These are phyloP conservation scores for Globisporangium mamillatum DNA, from an alignment of 352 stramenopile genomes.

Conservation along the genomic window DNA sequence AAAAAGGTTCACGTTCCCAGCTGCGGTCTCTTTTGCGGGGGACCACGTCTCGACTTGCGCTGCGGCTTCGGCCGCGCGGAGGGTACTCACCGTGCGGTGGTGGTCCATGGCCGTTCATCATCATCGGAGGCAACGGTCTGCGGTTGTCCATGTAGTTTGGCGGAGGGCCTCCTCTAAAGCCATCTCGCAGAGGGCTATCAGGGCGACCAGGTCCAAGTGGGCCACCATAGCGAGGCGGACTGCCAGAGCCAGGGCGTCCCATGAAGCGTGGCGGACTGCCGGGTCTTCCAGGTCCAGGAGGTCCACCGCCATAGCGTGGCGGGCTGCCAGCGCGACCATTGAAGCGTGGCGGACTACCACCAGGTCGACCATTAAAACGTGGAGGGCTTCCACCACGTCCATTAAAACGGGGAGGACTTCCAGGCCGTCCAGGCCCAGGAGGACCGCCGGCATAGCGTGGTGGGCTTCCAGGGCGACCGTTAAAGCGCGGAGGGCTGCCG, in stretches of 20 bases:
- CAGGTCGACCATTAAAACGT: background rate
- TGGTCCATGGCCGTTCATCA: slow-evolving; percentile 23
- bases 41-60: slow-evolving; percentile 15
- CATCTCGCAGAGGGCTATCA: slow-evolving; percentile 25
- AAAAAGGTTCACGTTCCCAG: slow-evolving; percentile 16
- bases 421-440: background rate
- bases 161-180: slow-evolving; percentile 19
- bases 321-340: slow-evolving; percentile 6
- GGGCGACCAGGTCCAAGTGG: background rate
- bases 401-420: background rate
- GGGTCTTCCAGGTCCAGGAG: slow-evolving; percentile 3
- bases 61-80: slow-evolving; percentile 33
- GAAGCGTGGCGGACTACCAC: slow-evolving; percentile 2
- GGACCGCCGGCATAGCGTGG: background rate
- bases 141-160: slow-evolving; percentile 31
- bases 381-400: background rate
- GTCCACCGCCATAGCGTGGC: background rate
- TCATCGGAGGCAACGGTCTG: slow-evolving; percentile 27
- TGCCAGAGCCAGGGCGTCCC: background rate
- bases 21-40: slow-evolving; percentile 17
- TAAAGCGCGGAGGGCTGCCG: background rate
- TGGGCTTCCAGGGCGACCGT: background rate
- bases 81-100: slow-evolving; percentile 11
- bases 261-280: slow-evolving; percentile 10
- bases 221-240: slow-evolving; percentile 3